These are phyloP conservation scores for Mycena galericulata DNA, from an alignment of 768 basidiomycete genomes.

Conservation along the genomic window DNA sequence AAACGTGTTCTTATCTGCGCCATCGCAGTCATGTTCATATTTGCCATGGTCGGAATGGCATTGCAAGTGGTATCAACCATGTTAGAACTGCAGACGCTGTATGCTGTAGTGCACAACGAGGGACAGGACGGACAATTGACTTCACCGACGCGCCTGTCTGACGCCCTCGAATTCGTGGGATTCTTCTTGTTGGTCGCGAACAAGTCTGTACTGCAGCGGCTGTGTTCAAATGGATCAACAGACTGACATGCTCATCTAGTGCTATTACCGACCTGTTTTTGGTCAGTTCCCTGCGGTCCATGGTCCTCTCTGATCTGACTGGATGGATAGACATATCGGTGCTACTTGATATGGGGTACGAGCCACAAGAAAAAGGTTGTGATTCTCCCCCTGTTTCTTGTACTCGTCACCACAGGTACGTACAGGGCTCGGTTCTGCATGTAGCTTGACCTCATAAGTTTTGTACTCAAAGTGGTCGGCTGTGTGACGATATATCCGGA, in stretches of 20 bases:
- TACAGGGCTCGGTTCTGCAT: not conserved
- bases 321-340: not conserved
- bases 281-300: not conserved
- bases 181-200: slow-evolving; percentile 1
- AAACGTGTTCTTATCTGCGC: too few species aligned
- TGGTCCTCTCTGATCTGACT: too few species aligned
- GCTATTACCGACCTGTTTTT: not conserved
- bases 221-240: too few species aligned
- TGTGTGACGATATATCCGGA: not conserved
- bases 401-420: not conserved
- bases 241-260: not conserved
- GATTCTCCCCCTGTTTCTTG: not conserved
- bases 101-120: not conserved
- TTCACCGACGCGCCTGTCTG: not conserved
- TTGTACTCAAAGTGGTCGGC: not conserved
- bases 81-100: too few species aligned
- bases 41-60: too few species aligned
- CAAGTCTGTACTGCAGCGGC: not conserved
- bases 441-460: not conserved
- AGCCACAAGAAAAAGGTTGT: slow-evolving; percentile 1
- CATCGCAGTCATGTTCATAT: too few species aligned
- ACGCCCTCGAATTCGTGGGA: not conserved
- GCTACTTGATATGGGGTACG: slow-evolving; percentile 9
- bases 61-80: too few species aligned
- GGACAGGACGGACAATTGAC: not conserved